These are phyloP conservation scores for Vitis hybrid DNA, from an alignment of 177 flowering plant genomes.

Conservation along the genomic window DNA sequence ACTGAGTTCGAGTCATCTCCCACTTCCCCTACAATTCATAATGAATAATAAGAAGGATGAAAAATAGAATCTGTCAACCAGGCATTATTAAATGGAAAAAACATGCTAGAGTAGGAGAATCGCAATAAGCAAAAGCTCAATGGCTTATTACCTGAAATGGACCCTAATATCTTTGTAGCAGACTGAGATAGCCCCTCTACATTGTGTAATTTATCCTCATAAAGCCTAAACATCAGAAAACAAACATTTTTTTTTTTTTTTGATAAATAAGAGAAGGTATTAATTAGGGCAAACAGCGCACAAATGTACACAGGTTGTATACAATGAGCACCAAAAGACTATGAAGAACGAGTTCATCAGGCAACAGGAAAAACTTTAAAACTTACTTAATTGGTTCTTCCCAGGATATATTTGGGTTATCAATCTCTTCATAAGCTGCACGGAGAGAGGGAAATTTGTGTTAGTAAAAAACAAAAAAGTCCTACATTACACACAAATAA, in stretches of 20 bases:
- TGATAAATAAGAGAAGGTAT: no score
- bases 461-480: neutral
- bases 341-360: neutral
- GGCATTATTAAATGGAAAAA: neutral
- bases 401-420: slow-evolving; percentile 1
- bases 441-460: neutral
- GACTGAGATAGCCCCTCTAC: slow-evolving; percentile 12
- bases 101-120: neutral
- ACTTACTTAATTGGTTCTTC: slow-evolving; percentile 16
- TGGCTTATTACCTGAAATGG: slow-evolving; percentile 18
- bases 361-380: neutral
- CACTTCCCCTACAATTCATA: slow-evolving; percentile 18
- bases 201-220: slow-evolving; percentile 10
- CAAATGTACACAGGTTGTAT: no score
- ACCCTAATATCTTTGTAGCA: slow-evolving; percentile 8
- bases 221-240: slow-evolving; percentile 1
- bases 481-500: neutral
- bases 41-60: slow-evolving; percentile 5
- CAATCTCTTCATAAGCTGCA: slow-evolving; percentile 17
- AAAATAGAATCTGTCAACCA: neutral
- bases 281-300: no score
- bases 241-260: no score
- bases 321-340: no score
- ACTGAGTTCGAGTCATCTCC: slow-evolving; percentile 18
- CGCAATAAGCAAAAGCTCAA: neutral